Evolutionary conservation across 1,284 basidiomycete species (phyloP), one percentile per base, ranked within the genome.

Genomic region (Puccinia coronata): DNA sequence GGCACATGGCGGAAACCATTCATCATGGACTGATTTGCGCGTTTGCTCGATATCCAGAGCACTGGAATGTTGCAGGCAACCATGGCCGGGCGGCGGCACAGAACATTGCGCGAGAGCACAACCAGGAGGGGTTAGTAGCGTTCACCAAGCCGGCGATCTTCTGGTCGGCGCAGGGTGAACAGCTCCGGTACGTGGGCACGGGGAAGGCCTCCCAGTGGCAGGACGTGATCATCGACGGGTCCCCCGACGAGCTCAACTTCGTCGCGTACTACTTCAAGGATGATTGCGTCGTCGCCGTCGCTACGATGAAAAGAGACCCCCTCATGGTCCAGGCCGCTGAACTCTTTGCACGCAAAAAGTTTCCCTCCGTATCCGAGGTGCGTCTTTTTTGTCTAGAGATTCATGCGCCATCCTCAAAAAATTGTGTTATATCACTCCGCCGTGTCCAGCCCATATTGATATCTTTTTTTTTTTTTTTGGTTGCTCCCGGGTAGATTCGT

Each of bases 11-110:
- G n/a, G 4, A 5, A 59, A 31, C 12, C 16, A 31, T 59, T 14
- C 4, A 59, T 8, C 8, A 59, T 25, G 12, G 51, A 84, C 87
- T 87, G 41, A 34, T 59, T 77, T 61, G 63, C 28, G 25, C 12
- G 14, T 11, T 0, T 39, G 34, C 34, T 34, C 23, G 28, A 28
- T 12, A 41, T 59, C 16, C 96, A 82, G 95, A 96, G 87, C 95
- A 96, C 87, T 96, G 94, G 94, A 95, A 92, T 90, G 92, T 93
- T 82, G 92, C 92, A 28, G 90, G 91, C 59, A 94, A 94, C 86
- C 92, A 96, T 84, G 95, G 94, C 1, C 90, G 94, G 78, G 90
- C 92, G 11, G 92, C 93, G 28, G 95, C 92, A 0, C 90, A 91
- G 86, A 92, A 90, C 9, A 93, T 96, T 83, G 88, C 91, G 6